Evolutionary conservation across 148 eudicot species (phyloP), one percentile per base, ranked within the genome.

Genomic region (Linanthus parryae): DNA sequence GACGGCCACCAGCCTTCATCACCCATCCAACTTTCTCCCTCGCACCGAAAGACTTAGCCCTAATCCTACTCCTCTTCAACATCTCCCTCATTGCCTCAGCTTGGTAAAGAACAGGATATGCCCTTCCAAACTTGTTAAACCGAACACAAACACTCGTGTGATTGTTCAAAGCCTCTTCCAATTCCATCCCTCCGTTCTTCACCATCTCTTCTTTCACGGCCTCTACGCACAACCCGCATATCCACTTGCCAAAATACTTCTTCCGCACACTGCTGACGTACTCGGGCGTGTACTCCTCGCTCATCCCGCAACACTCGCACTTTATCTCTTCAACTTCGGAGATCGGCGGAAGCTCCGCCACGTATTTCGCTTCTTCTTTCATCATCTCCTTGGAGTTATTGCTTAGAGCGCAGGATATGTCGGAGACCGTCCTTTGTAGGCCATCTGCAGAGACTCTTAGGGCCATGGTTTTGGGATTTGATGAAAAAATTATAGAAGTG

Each of bases 301-400:
- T 56, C 96, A 87, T 83, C 18, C 85, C 91, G 57, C 96, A 87
- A 53, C 96, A 87, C 65, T 87, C 96, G 30, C 96, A 87, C 51
- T 76, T 87, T 12, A 83, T 88, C 8, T 80, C 73, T 48, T 75
- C 87, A 3, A 78, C 84, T 43, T 86, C 95, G 0, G 83, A 68
- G 31, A 86, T 75, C 0, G 77, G 72, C 1, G 87, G 72, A n/a
- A 80, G 74, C 5, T 52, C 20, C 17, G 26, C 28, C 8, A 11
- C 9, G 14, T 49, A 31, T 1, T 25, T 26, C 15, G 19, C 35
- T 8, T 29, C 38, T 2, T 26, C 14, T 41, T 48, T 1, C 53
- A n/a, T 36, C 10, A 64, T 69, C 7, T 54, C 63, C 11, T 49
- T 45, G 8, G 62, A 70, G 23, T 75, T 80, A 45, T 71, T 73